Percentiles rank a stretch among this genome's conserved stretches.
phyloP scores from a whole-genome alignment of 1,139 yeast species.

The Protomyces inouyei region DNA sequence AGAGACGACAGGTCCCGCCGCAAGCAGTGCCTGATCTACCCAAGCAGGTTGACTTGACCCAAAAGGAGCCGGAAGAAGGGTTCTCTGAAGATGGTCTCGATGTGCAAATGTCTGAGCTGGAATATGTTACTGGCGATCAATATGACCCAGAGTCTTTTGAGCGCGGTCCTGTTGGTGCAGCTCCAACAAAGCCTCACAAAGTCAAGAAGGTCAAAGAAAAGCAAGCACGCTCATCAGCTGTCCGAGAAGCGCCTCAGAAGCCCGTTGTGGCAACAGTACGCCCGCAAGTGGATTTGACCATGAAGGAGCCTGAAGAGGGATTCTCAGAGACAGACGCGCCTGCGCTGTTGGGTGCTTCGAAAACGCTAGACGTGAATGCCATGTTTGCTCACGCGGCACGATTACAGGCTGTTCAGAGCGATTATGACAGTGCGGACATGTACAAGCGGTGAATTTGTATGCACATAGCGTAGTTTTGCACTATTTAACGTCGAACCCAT shows the following conservation, averaged over 20 bases:
- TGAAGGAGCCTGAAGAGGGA: background rate
- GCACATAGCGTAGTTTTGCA: too few species aligned
- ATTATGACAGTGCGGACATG: background rate
- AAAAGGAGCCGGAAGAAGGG: background rate
- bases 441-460: background rate
- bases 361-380: background rate
- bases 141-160: background rate
- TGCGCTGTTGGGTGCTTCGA: background rate
- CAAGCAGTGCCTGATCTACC: background rate
- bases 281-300: background rate
- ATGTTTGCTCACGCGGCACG: background rate
- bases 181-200: background rate
- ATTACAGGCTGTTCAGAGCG: background rate
- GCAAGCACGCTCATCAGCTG: background rate
- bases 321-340: background rate
- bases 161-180: background rate
- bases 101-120: background rate
- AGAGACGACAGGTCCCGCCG: background rate
- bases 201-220: background rate
- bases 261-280: background rate
- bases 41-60: background rate
- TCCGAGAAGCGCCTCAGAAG: background rate
- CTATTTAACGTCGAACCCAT: too few species aligned
- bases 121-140: background rate
- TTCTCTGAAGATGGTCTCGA: background rate